These are phyloP conservation scores for Castanea crenata DNA, from an alignment of 306 rosid species.

Conservation along the genomic window DNA sequence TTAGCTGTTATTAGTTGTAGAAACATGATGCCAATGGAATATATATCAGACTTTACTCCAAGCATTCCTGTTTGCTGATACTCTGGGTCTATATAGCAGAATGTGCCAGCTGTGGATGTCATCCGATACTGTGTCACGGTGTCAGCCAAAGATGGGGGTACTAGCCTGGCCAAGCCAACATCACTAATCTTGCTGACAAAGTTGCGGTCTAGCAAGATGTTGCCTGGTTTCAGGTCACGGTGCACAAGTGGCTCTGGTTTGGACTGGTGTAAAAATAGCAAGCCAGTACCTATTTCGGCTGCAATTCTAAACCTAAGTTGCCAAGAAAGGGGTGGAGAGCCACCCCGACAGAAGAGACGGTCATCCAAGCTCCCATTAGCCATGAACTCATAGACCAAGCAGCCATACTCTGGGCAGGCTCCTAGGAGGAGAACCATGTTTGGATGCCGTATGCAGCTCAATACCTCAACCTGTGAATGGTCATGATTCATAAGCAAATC, in stretches of 20 bases:
- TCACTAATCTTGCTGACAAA: slow-evolving; percentile 84
- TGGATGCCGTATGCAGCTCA: slow-evolving; percentile 91
- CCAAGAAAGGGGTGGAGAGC: slow-evolving; percentile 70
- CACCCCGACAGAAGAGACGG: slow-evolving; percentile 57
- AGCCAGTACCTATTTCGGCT: slow-evolving; percentile 81
- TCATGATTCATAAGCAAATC: slow-evolving; percentile 15
- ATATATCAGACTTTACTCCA: slow-evolving; percentile 85
- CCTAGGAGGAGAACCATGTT: slow-evolving; percentile 98
- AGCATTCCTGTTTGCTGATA: slow-evolving; percentile 98
- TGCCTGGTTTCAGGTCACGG: slow-evolving; percentile 92
- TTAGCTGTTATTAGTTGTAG: slow-evolving; percentile 75
- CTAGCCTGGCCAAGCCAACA: slow-evolving; percentile 88
- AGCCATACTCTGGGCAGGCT: slow-evolving; percentile 96
- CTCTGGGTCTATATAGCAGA: slow-evolving; percentile 96
- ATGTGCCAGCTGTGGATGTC: slow-evolving; percentile 93
- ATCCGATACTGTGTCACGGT: slow-evolving; percentile 70
- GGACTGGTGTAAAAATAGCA: slow-evolving; percentile 90
- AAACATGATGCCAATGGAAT: slow-evolving; percentile 86
- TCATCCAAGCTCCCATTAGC: slow-evolving; percentile 89
- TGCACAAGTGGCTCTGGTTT: slow-evolving; percentile 96
- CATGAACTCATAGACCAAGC: slow-evolving; percentile 91
- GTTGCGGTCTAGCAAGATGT: slow-evolving; percentile 78
- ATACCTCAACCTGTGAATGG: slow-evolving; percentile 69
- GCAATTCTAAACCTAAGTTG: slow-evolving; percentile 78
- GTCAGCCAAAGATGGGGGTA: slow-evolving; percentile 73